Evolutionary conservation across 2,329 filamentous ascomycete species (phyloP).

Genomic region (Colletotrichum sp.): DNA sequence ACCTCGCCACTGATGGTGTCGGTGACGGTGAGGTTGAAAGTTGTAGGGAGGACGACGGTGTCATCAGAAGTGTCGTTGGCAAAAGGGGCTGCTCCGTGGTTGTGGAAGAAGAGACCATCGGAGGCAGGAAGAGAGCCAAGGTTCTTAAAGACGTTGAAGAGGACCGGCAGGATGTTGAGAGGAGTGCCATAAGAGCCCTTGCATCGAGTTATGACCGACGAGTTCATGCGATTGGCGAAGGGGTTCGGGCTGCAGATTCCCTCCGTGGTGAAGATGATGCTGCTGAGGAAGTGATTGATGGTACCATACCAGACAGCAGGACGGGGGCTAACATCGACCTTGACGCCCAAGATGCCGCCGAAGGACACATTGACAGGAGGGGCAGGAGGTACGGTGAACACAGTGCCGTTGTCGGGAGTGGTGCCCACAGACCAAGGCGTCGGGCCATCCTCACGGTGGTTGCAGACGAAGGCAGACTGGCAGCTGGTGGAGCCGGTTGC

Average conservation of each 20-base stretch:
- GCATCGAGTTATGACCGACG: slow-evolving; percentile 16
- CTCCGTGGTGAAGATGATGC: slow-evolving; percentile 3
- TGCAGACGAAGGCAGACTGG: slow-evolving; percentile 47
- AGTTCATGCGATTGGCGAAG: slow-evolving; percentile 14
- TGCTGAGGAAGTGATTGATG: slow-evolving; percentile 10
- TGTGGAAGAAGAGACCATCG: slow-evolving; percentile 4
- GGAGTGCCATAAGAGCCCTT: slow-evolving; percentile 5
- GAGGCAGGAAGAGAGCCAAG: slow-evolving; percentile 12
- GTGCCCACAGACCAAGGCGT: slow-evolving; percentile 8
- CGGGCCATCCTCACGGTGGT: slow-evolving; percentile 32
- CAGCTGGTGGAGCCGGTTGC: slow-evolving; percentile 43
- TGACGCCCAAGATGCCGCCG: neutral
- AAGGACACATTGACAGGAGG: neutral
- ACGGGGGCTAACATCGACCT: slow-evolving; percentile 7
- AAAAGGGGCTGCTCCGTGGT: neutral
- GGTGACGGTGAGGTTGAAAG: slow-evolving; percentile 10
- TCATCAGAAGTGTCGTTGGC: slow-evolving; percentile 19
- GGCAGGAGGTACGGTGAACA: neutral
- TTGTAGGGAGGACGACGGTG: slow-evolving; percentile 8
- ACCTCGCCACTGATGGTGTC: slow-evolving; percentile 4
- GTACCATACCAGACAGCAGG: slow-evolving; percentile 16
- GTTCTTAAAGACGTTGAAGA: slow-evolving; percentile 20
- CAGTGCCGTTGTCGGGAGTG: neutral
- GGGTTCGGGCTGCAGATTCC: slow-evolving; percentile 16
- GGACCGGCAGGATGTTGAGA: slow-evolving; percentile 13